Percentiles rank a stretch among this genome's conserved stretches.
These are phyloP conservation scores for Magnusiomyces suaveolens DNA, from an alignment of 1,139 yeast genomes.

Conservation along the genomic window DNA sequence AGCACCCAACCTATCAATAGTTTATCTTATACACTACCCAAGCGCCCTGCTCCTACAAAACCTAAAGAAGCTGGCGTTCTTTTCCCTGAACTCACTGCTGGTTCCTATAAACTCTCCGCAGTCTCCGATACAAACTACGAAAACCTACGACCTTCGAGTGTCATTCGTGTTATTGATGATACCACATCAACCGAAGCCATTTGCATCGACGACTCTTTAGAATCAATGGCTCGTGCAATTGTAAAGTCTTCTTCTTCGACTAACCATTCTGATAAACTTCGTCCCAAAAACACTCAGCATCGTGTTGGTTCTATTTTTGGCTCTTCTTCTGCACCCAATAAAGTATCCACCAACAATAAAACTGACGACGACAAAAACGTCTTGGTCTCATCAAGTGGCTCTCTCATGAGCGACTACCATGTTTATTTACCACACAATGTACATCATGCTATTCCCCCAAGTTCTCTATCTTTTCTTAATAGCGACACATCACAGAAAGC, in stretches of 20 bases:
- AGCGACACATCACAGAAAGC: not conserved
- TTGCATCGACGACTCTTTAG: slow-evolving; percentile 27
- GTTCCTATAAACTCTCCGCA: not conserved
- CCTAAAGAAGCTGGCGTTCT: slow-evolving; percentile 4
- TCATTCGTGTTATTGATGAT: slow-evolving; percentile 21
- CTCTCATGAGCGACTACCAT: not conserved
- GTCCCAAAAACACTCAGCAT: not conserved
- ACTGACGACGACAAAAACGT: not conserved
- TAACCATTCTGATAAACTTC: not conserved
- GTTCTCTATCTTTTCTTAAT: not conserved
- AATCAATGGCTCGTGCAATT: slow-evolving; percentile 12
- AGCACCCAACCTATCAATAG: not conserved
- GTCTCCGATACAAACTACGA: not conserved
- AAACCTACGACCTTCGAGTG: slow-evolving; percentile 4
- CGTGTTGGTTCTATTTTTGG: not conserved
- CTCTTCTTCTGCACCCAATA: not conserved
- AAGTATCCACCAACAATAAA: not conserved
- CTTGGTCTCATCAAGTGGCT: not conserved
- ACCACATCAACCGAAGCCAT: slow-evolving; percentile 25
- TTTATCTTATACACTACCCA: too few relatives aligned
- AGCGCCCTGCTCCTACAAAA: not conserved
- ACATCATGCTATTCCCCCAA: not conserved
- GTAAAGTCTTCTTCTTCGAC: slow-evolving; percentile 5
- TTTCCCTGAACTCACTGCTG: slow-evolving; percentile 3
- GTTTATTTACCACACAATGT: not conserved